A percentile compares a stretch with the other conserved stretches of the same genome.
Evolutionary conservation across 176 grass and related monocot genomes (phyloP).

Genomic region (Elaeis guineensis): DNA sequence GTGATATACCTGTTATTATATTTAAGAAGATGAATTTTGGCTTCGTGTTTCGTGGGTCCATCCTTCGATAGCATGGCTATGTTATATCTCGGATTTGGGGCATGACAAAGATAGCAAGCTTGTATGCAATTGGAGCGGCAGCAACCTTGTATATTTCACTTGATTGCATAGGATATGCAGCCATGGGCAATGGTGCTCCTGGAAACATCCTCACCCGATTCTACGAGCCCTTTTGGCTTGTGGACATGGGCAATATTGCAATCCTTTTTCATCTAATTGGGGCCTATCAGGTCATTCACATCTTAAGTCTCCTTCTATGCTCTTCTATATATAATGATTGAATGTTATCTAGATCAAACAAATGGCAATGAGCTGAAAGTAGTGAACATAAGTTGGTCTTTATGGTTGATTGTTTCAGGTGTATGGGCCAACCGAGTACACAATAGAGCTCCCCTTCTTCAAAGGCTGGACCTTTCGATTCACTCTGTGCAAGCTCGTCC

Average conservation of each 20-base stretch:
- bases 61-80: no score
- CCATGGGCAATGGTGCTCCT: constrained; percentile 66
- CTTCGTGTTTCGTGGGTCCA: no score
- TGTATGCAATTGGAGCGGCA: constrained; percentile 75
- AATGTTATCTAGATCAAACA: no score
- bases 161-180: constrained; percentile 85
- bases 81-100: no score
- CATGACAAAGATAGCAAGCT: constrained; percentile 77
- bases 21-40: no score
- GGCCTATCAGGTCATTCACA: constrained; percentile 53
- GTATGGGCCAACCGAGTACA: constrained; percentile 63
- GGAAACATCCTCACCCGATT: constrained; percentile 89
- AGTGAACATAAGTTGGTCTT: no score
- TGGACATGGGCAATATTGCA: constrained; percentile 68
- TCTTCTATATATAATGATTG: no score
- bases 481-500: constrained; percentile 56
- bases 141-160: constrained; percentile 81
- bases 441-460: constrained; percentile 31
- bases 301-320: no score
- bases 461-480: constrained; percentile 36
- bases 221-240: constrained; percentile 89
- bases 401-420: constrained; percentile 33
- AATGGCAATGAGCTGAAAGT: no score
- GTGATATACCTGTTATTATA: no score
- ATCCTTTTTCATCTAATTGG: constrained; percentile 73